phyloP scores from a whole-genome alignment of 495 filamentous ascomycete species.

The Trichocladium antarcticum region DNA sequence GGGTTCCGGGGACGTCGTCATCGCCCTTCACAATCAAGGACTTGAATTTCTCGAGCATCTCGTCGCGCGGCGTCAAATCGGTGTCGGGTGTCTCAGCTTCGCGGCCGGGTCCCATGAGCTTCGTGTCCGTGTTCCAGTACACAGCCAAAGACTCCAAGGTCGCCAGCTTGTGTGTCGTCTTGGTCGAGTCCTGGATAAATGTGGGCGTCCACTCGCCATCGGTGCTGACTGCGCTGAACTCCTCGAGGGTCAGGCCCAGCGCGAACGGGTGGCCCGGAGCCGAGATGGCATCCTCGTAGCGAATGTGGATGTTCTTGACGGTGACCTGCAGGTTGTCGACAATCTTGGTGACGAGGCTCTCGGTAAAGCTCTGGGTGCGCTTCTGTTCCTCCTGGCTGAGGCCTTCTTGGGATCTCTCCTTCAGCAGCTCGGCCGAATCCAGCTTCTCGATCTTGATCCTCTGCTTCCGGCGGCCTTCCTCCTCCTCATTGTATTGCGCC shows the following conservation, averaged over 20 bases:
- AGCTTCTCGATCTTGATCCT: constrained; percentile 94
- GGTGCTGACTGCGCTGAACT: constrained; percentile 92
- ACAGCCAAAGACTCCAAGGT: constrained; percentile 76
- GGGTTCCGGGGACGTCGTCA: constrained; percentile 38
- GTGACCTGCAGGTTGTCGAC: constrained; percentile 96
- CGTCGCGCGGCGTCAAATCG: constrained; percentile 45
- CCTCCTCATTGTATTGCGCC: constrained; percentile 80
- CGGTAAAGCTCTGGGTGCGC: constrained; percentile 91
- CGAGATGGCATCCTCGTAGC: constrained; percentile 95
- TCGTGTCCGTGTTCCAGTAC: constrained; percentile 94
- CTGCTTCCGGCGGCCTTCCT: constrained; percentile 73
- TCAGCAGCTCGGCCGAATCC: constrained; percentile 86
- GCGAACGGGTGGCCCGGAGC: constrained; percentile 93
- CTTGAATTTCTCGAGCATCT: constrained; percentile 63
- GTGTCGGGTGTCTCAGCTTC: constrained; percentile 50
- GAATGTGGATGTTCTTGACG: constrained; percentile 94
- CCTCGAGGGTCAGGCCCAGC: constrained; percentile 77
- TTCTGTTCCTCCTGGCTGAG: constrained; percentile 90
- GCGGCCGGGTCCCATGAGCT: constrained; percentile 66
- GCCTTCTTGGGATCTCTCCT: constrained; percentile 82
- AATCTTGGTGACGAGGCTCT: constrained; percentile 87
- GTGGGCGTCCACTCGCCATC: constrained; percentile 88
- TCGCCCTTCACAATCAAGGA: constrained; percentile 64
- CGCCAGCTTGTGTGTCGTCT: constrained; percentile 82
- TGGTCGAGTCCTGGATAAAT: constrained; percentile 76